These are phyloP conservation scores for Diaporthe vexans DNA, from an alignment of 2,329 filamentous ascomycete genomes.

Conservation along the genomic window DNA sequence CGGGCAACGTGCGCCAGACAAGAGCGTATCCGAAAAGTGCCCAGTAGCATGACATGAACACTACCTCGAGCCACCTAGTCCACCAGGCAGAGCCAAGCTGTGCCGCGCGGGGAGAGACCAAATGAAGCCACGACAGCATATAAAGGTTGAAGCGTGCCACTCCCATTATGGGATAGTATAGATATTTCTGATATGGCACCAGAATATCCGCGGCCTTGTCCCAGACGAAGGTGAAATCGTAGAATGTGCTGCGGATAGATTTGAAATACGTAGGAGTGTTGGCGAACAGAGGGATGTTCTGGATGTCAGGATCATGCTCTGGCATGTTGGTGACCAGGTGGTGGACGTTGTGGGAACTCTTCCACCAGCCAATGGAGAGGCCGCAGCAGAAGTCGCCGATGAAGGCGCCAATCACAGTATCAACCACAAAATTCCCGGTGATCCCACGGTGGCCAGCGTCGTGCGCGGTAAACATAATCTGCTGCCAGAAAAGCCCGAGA, in stretches of 20 bases:
- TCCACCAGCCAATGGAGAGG: slow-evolving; percentile 78
- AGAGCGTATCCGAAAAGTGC: slow-evolving; percentile 77
- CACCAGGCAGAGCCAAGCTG: slow-evolving; percentile 74
- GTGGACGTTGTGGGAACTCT: slow-evolving; percentile 77
- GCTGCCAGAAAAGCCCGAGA: slow-evolving; percentile 76
- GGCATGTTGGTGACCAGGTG: slow-evolving; percentile 76
- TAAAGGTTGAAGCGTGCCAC: slow-evolving; percentile 82
- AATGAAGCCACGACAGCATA: slow-evolving; percentile 75
- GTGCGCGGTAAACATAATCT: slow-evolving; percentile 78
- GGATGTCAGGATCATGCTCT: slow-evolving; percentile 71
- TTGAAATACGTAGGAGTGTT: slow-evolving; percentile 76
- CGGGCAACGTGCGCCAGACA: slow-evolving; percentile 71
- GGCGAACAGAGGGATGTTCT: slow-evolving; percentile 79
- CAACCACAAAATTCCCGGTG: slow-evolving; percentile 69
- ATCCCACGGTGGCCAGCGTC: slow-evolving; percentile 76
- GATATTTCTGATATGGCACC: slow-evolving; percentile 73
- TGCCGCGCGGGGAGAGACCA: slow-evolving; percentile 68
- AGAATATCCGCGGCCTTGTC: slow-evolving; percentile 72
- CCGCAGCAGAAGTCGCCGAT: slow-evolving; percentile 76
- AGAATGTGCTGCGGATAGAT: slow-evolving; percentile 74
- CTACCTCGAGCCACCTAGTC: slow-evolving; percentile 76
- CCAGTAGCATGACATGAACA: slow-evolving; percentile 76
- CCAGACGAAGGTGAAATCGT: slow-evolving; percentile 75
- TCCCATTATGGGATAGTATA: slow-evolving; percentile 77
- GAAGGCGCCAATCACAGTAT: slow-evolving; percentile 73